Conservation (phyloP, 1,284 basidiomycete species). For the Moesziomyces antarcticus region DNA sequence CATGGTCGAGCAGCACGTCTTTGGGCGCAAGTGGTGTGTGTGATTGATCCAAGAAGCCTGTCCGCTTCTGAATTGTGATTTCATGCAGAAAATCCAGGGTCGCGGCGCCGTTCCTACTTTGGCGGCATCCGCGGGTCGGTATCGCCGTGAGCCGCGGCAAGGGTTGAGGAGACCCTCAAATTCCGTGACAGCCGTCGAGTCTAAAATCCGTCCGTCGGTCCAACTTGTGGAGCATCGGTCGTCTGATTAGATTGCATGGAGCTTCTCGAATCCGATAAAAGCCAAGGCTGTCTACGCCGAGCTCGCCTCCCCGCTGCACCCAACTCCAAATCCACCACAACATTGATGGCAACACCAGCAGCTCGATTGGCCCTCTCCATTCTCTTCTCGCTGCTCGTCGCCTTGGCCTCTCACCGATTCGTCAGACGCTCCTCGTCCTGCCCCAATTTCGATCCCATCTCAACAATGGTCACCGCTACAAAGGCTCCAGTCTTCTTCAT, state of each 20-base stretch:
- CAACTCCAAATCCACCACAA: not conserved
- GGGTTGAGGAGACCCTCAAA: conserved; percentile 3
- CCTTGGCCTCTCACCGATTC: conserved; percentile 5
- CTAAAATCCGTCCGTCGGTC: not conserved
- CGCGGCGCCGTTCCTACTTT: too few relatives aligned
- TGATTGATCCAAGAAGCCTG: not conserved
- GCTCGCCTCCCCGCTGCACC: too few relatives aligned
- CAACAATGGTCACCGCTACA: conserved; percentile 13
- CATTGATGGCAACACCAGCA: conserved; percentile 7
- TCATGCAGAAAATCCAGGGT: not conserved
- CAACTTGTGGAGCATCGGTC: too few relatives aligned
- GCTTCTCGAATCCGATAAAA: not conserved
- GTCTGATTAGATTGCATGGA: not conserved
- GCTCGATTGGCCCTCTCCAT: conserved; percentile 6
- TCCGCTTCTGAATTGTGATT: not conserved
- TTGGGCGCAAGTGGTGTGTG: not conserved
- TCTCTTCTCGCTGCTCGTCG: conserved; percentile 12
- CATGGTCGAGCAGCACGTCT: too few relatives aligned
- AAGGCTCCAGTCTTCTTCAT: conserved; percentile 51
- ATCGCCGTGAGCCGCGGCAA: conserved; percentile 8
- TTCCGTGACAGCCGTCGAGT: conserved; percentile 3
- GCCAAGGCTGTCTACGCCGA: not conserved
- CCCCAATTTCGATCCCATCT: not conserved
- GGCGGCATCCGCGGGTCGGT: conserved; percentile 3
- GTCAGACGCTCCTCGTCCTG: not conserved